Conservation (phyloP, 2,329 filamentous ascomycete species). For the Lasiodiplodia hormozganensis region DNA sequence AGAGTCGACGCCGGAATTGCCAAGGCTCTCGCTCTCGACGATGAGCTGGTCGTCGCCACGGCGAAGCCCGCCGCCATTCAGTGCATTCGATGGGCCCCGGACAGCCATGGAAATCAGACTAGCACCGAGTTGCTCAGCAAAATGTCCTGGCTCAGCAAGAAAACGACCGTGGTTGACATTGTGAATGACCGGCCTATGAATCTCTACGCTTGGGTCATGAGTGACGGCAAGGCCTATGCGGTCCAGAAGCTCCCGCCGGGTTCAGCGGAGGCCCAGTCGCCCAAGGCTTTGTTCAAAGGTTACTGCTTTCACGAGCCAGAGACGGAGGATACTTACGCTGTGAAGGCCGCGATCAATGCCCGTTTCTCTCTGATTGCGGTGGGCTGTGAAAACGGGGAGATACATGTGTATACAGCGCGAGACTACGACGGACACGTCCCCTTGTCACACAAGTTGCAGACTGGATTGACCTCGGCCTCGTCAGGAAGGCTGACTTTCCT, state of each 20-base stretch:
- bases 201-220: conserved; percentile 88
- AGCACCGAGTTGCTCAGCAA: conserved; percentile 87
- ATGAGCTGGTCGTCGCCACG: conserved; percentile 91
- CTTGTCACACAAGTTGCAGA: conserved; percentile 76
- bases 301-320: conserved; percentile 86
- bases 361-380: conserved; percentile 92
- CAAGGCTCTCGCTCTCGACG: conserved; percentile 85
- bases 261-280: conserved; percentile 51
- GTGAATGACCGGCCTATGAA: conserved; percentile 97
- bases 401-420: conserved; percentile 89
- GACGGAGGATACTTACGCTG: conserved; percentile 65
- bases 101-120: conserved; percentile 81
- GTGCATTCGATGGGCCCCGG: conserved; percentile 93
- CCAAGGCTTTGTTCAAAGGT: conserved; percentile 80
- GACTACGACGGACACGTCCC: conserved; percentile 95
- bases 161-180: conserved; percentile 77
- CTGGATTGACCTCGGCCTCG: conserved; percentile 70
- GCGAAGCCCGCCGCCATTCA: conserved; percentile 92
- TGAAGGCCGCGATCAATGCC: conserved; percentile 85
- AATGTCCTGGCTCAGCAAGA: conserved; percentile 82
- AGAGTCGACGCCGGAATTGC: conserved; percentile 96
- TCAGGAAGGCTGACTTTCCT: conserved; percentile 78
- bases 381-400: conserved; percentile 77
- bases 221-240: conserved; percentile 85
- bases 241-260: conserved; percentile 71